phyloP scores from a whole-genome alignment of 345 rosid species.

The Eucalyptus pauciflora region DNA sequence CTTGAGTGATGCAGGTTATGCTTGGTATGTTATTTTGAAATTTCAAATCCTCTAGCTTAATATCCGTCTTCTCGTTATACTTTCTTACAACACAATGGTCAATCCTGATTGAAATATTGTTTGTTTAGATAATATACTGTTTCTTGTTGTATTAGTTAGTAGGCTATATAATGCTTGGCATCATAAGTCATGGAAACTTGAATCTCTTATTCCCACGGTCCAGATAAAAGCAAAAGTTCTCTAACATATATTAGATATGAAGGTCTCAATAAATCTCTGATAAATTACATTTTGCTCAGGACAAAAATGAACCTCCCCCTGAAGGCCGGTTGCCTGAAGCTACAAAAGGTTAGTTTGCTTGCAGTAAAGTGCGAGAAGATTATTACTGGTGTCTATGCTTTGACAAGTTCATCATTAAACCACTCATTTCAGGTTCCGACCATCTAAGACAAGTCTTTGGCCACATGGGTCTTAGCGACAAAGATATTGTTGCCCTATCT shows the following conservation, averaged over 20 bases:
- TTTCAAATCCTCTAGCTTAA: not conserved
- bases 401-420: not conserved
- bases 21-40: not conserved
- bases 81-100: not conserved
- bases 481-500: slow-evolving; percentile 78
- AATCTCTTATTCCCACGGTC: not conserved
- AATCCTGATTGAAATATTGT: not conserved
- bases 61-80: not conserved
- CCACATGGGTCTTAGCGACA: slow-evolving; percentile 78
- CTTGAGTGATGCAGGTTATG: not conserved
- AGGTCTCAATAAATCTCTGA: not conserved
- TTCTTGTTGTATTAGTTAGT: not conserved
- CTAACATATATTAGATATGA: not conserved
- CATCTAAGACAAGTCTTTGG: slow-evolving; percentile 83
- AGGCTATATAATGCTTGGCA: not conserved
- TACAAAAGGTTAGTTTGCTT: slow-evolving; percentile 36
- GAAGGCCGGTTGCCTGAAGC: slow-evolving; percentile 93
- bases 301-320: slow-evolving; percentile 72
- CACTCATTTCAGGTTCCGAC: slow-evolving; percentile 37
- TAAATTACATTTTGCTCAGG: slow-evolving; percentile 18
- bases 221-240: not conserved
- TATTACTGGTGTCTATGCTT: not conserved
- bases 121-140: not conserved
- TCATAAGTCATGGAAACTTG: not conserved
- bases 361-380: not conserved